Evolutionary conservation across 208 protist genomes (phyloP).

Genomic region (Naegleria gruberi): DNA sequence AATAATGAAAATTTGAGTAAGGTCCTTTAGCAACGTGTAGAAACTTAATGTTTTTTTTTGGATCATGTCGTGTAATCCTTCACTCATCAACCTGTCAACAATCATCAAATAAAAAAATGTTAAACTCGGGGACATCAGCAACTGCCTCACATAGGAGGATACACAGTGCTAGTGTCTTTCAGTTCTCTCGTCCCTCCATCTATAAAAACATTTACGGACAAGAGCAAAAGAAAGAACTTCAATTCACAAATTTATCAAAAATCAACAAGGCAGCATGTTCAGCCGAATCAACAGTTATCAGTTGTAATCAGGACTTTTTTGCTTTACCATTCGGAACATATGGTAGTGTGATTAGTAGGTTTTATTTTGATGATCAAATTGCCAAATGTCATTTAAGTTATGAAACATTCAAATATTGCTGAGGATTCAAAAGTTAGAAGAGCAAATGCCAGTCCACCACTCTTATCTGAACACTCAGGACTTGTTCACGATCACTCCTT

Average conservation of each 20-base stretch:
- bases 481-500: neutral
- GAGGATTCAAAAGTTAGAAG: neutral
- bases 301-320: neutral
- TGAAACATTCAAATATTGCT: neutral
- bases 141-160: neutral
- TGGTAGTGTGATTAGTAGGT: neutral
- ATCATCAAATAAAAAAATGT: no score
- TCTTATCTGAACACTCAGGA: neutral
- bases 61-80: no score
- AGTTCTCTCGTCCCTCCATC: neutral
- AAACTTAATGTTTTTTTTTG: no score
- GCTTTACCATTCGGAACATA: slow-evolving; percentile 11
- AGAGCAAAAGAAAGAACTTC: neutral
- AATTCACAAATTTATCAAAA: slow-evolving; percentile 2
- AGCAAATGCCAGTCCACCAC: slow-evolving; percentile 5
- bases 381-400: no score
- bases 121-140: no score
- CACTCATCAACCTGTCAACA: no score
- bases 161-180: neutral
- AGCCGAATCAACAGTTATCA: neutral
- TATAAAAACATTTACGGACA: slow-evolving; percentile 1
- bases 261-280: neutral
- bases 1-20: no score
- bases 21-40: no score
- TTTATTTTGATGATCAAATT: no score